Base-by-base conservation (phyloP, 2,329 filamentous ascomycete species). In the Fonsecaea pugnacius region DNA sequence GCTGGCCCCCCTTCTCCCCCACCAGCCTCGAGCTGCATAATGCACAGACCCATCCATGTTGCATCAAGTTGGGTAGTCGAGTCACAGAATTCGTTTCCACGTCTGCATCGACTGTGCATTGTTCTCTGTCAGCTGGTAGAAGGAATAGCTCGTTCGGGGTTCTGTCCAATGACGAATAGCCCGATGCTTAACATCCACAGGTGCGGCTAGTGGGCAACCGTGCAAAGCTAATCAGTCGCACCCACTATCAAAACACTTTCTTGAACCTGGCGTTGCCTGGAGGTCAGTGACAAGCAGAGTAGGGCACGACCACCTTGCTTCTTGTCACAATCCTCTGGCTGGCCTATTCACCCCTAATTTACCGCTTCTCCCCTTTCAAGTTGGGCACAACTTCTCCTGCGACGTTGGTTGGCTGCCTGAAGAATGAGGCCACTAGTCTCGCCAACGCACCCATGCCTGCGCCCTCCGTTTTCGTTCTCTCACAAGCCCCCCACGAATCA, bases 361-460 rank as follows among this genome's bases (percentile, higher is more conserved):
- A 10, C 9, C 43, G 16, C 16, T 38, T 38, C 5, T 48, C 21
- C 43, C 12, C 43, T 10, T 48, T 21, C 43, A 48, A 21, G 43
- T 48, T 48, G 43, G 43, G 43, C 43, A 48, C 24, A 18, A 16
- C 12, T 24, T 12, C 43, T 21, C 3, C 18, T 48, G 21, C 21
- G 10, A 4, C 8, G 18, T 27, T 27, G 21, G 43, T 48, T 48
- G 43, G 43, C 43, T 48, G 18, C 43, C 43, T 27, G 43, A 48
- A 48, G 43, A 48, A 48, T 48, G 43, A 48, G 43, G 43, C 43
- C 43, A 12, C 24, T 48, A 48, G 43, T 27, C 43, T 48, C 43
- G 43, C 43, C 43, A 48, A 48, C 43, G 43, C 43, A 48, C 43
- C 43, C 5, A 9, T 24, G 18, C 4, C 43, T 48, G 21, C 18